These are phyloP conservation scores for Paraphaeosphaeria minitans DNA, from an alignment of 2,329 filamentous ascomycete species.

Conservation along the genomic window DNA sequence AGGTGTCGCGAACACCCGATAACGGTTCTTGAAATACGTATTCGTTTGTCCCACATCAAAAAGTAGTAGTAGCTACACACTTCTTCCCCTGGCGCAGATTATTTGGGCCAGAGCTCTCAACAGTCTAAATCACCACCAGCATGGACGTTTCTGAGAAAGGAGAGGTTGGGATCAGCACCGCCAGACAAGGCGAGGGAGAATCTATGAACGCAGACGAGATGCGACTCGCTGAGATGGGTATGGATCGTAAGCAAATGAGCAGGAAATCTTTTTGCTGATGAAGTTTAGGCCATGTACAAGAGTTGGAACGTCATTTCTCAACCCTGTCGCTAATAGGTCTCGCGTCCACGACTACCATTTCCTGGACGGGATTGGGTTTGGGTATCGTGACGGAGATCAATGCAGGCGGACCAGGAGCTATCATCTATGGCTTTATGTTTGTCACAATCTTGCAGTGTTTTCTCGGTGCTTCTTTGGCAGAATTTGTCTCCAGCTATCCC, in stretches of 20 bases:
- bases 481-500: constrained; percentile 18
- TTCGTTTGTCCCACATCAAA: not conserved
- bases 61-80: not conserved
- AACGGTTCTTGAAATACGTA: not conserved
- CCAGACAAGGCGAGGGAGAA: not conserved
- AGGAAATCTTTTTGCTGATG: not conserved
- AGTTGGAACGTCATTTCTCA: constrained; percentile 15
- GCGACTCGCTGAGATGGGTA: constrained; percentile 18
- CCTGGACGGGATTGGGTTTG: constrained; percentile 18
- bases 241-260: not conserved
- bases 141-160: constrained; percentile 1
- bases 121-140: not conserved
- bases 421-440: constrained; percentile 17
- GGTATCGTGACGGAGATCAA: constrained; percentile 17
- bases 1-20: constrained; percentile 7
- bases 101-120: not conserved
- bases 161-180: not conserved
- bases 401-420: constrained; percentile 17
- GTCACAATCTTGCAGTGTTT: constrained; percentile 16
- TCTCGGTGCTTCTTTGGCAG: constrained; percentile 17
- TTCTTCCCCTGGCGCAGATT: not conserved
- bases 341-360: constrained; percentile 19
- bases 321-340: constrained; percentile 16
- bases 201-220: constrained; percentile 12
- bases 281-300: constrained; percentile 13